Evolutionary conservation across 495 filamentous ascomycete genomes (phyloP).

Genomic region (Neohortaea acidophila): DNA sequence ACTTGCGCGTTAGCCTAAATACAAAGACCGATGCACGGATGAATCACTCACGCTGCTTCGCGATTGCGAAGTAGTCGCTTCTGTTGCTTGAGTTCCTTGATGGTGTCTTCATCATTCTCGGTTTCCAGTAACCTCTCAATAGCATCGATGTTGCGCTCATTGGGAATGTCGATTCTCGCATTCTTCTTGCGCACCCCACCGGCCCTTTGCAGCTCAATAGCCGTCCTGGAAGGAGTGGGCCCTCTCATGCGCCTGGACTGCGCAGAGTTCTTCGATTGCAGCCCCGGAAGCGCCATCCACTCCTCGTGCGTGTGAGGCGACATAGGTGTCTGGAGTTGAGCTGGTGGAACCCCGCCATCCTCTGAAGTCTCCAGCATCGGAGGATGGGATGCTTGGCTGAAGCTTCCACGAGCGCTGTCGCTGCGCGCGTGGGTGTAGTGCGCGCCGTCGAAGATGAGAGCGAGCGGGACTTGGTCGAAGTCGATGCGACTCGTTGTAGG

Average conservation of each 20-base stretch:
- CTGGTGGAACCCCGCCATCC: conserved; percentile 12
- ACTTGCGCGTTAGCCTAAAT: conserved; percentile 15
- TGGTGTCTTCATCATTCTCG: conserved; percentile 79
- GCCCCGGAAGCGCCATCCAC: conserved; percentile 36
- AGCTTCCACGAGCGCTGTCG: conserved; percentile 19
- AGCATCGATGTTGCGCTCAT: conserved; percentile 81
- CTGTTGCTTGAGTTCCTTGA: conserved; percentile 97
- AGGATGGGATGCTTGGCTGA: conserved; percentile 21
- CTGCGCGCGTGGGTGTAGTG: conserved; percentile 32
- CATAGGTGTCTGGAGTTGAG: conserved; percentile 34
- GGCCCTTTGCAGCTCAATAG: conserved; percentile 55
- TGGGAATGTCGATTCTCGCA: conserved; percentile 91
- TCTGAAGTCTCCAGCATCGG: conserved; percentile 12
- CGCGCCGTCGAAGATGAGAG: conserved; percentile 26
- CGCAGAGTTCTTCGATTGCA: conserved; percentile 40
- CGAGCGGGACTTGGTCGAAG: conserved; percentile 22
- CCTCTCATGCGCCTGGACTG: conserved; percentile 56
- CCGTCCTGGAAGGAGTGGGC: conserved; percentile 62
- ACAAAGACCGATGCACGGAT: too few species aligned
- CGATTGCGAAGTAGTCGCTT: conserved; percentile 89
- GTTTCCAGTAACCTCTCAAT: conserved; percentile 86
- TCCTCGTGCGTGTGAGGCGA: conserved; percentile 49
- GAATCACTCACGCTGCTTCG: conserved; percentile 71
- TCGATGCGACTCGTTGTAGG: conserved; percentile 29
- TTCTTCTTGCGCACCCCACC: conserved; percentile 99